These are phyloP conservation scores for Colletotrichum higginsianum DNA, from an alignment of 2,329 filamentous ascomycete species.

Conservation along the genomic window DNA sequence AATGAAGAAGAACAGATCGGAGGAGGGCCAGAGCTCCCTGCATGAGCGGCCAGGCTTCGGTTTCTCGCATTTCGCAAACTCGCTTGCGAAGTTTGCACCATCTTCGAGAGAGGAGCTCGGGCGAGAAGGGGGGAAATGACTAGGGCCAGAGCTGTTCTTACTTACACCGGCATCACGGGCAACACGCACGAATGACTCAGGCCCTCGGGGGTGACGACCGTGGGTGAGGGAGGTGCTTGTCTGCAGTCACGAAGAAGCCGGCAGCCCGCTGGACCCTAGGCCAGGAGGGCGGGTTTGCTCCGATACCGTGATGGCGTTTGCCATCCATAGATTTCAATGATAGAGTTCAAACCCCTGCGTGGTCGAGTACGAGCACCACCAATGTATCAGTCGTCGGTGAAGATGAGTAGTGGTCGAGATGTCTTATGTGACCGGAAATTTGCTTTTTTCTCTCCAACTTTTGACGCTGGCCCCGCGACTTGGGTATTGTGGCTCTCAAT, in stretches of 20 bases:
- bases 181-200: slow-evolving; percentile 28
- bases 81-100: not conserved
- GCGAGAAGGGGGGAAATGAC: not conserved
- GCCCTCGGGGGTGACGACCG: not conserved
- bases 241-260: not conserved
- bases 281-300: not conserved
- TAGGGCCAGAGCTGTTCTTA: not conserved
- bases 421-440: not conserved
- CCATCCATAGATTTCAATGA: not conserved
- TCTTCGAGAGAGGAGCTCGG: not conserved
- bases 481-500: not conserved
- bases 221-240: not conserved
- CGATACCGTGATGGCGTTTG: not conserved
- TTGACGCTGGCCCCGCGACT: not conserved
- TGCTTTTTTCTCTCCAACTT: slow-evolving; percentile 5
- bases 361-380: not conserved
- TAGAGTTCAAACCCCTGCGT: not conserved
- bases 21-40: slow-evolving; percentile 6
- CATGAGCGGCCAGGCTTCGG: not conserved
- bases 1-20: not conserved
- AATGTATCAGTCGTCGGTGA: not conserved
- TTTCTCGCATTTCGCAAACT: not conserved
- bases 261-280: not conserved
- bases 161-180: not conserved
- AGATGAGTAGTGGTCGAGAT: not conserved